A percentile compares a stretch with the other conserved stretches of the same genome.
Evolutionary conservation across 2,329 filamentous ascomycete species (phyloP).

Genomic region (Emmonsia crescens): DNA sequence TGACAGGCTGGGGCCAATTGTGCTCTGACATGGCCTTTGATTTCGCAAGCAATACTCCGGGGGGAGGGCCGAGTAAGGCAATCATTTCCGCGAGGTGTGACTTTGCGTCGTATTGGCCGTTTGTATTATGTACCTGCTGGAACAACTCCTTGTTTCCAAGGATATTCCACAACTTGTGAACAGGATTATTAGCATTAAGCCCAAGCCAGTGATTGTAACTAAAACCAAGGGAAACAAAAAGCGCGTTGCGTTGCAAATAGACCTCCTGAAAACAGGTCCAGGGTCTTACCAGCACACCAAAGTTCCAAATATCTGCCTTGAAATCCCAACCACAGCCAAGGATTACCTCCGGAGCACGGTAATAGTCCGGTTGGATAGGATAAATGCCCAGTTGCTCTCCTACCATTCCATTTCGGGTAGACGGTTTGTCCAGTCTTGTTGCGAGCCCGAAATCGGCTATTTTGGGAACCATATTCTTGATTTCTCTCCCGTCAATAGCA

Average conservation of each 20-base stretch:
- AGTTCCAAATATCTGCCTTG: slow-evolving; percentile 29
- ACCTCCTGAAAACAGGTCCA: not conserved
- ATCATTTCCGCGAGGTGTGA: slow-evolving; percentile 25
- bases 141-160: slow-evolving; percentile 18
- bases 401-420: slow-evolving; percentile 6
- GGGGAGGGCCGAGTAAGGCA: slow-evolving; percentile 21
- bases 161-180: slow-evolving; percentile 14
- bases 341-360: slow-evolving; percentile 27
- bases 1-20: slow-evolving; percentile 3
- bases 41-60: slow-evolving; percentile 17
- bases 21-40: slow-evolving; percentile 11
- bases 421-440: not conserved
- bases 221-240: no score
- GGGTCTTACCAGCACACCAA: slow-evolving; percentile 22
- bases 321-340: slow-evolving; percentile 24
- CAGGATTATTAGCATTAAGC: no score
- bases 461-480: slow-evolving; percentile 17
- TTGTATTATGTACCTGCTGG: slow-evolving; percentile 15
- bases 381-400: slow-evolving; percentile 25
- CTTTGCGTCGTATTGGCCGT: slow-evolving; percentile 17
- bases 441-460: slow-evolving; percentile 25
- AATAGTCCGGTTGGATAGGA: slow-evolving; percentile 33
- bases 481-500: slow-evolving; percentile 8
- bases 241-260: no score
- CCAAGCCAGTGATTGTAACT: no score